Evolutionary conservation across 768 basidiomycete species (phyloP).

Genomic region (Mycena sanguinolenta): DNA sequence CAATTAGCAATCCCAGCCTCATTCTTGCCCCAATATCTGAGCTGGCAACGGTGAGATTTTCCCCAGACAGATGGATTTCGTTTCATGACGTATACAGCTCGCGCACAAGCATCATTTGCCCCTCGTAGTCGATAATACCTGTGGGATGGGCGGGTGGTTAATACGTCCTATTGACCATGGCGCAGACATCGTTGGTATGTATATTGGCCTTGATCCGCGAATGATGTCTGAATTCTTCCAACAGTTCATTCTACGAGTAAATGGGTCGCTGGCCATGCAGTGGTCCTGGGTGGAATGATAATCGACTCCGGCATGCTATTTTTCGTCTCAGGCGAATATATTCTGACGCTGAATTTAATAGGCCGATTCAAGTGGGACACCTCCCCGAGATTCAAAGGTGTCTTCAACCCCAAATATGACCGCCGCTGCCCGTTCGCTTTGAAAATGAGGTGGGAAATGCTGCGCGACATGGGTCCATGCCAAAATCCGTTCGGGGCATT

Average conservation of each 20-base stretch:
- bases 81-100: conserved; percentile 47
- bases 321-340: neutral
- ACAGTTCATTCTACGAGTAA: conserved; percentile 37
- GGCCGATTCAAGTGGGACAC: conserved; percentile 71
- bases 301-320: conserved; percentile 52
- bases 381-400: conserved; percentile 60
- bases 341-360: neutral
- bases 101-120: conserved; percentile 71
- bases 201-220: neutral
- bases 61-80: conserved; percentile 39
- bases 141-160: conserved; percentile 68
- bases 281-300: conserved; percentile 74
- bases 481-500: conserved; percentile 72
- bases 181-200: conserved; percentile 51
- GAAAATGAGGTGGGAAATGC: conserved; percentile 60
- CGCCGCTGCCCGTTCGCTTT: conserved; percentile 30
- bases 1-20: conserved; percentile 69
- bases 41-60: conserved; percentile 43
- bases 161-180: conserved; percentile 44
- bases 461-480: conserved; percentile 67
- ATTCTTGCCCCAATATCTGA: conserved; percentile 27
- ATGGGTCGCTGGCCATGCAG: conserved; percentile 80
- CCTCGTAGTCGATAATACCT: conserved; percentile 75
- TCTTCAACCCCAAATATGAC: conserved; percentile 35
- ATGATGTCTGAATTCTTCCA: no score